These are phyloP conservation scores for Rhytidiadelphus loreus DNA, from an alignment of 225 moss, liverwort and hornwort species.

Conservation along the genomic window DNA sequence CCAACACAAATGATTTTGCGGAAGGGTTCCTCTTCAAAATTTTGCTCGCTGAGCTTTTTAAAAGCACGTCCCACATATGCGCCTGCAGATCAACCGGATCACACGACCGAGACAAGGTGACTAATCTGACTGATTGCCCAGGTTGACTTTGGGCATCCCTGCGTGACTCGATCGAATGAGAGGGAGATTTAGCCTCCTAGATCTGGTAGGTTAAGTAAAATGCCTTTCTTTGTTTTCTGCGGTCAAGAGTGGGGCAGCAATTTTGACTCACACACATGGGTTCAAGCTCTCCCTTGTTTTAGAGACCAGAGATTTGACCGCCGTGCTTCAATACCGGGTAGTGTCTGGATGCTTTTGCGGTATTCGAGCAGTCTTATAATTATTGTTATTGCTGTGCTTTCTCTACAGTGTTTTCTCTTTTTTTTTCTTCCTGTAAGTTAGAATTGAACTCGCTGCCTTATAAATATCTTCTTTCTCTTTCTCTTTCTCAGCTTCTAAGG, in stretches of 20 bases:
- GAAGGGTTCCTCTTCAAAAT: background rate
- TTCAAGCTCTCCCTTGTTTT: constrained; percentile 12
- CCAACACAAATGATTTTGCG: constrained; percentile 7
- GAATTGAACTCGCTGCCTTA: background rate
- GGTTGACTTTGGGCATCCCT: background rate
- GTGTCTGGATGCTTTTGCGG: background rate
- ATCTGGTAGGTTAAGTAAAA: background rate
- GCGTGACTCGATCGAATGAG: background rate
- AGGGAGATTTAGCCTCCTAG: background rate
- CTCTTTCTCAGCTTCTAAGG: background rate
- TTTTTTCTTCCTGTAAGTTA: background rate
- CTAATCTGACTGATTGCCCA: background rate
- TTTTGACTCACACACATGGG: background rate
- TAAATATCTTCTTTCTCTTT: background rate
- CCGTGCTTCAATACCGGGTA: background rate
- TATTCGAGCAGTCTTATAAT: background rate
- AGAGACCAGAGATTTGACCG: constrained; percentile 22
- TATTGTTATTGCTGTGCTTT: background rate
- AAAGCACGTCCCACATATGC: constrained; percentile 21
- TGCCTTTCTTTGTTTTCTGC: constrained; percentile 4
- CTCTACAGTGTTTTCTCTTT: background rate
- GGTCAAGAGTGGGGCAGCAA: constrained; percentile 25
- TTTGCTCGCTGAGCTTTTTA: constrained; percentile 1
- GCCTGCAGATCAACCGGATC: background rate
- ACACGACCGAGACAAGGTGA: background rate